A percentile compares a stretch with the other conserved stretches of the same genome.
Evolutionary conservation across 495 filamentous ascomycete genomes (phyloP).

Genomic region (Cetradonia linearis): DNA sequence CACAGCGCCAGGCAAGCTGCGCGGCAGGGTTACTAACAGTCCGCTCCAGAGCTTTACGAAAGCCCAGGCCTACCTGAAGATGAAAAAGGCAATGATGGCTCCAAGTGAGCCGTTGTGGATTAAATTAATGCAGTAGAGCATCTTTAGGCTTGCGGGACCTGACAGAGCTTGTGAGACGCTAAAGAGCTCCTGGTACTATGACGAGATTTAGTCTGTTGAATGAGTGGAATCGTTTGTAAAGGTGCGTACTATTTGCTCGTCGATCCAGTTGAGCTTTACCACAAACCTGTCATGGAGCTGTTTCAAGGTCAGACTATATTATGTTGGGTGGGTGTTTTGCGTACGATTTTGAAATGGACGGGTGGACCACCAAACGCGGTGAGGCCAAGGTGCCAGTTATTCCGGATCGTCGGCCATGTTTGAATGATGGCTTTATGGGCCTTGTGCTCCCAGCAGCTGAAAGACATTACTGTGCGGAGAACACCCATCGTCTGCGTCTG

Average conservation of each 20-base stretch:
- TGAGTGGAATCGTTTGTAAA: background rate
- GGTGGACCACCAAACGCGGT: conserved; percentile 61
- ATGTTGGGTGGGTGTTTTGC: background rate
- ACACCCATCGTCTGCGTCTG: conserved; percentile 2
- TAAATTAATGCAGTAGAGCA: conserved; percentile 55
- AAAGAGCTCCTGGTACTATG: conserved; percentile 63
- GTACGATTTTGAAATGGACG: conserved; percentile 56
- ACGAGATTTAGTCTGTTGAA: background rate
- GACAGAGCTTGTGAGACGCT: conserved; percentile 55
- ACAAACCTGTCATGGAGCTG: conserved; percentile 48
- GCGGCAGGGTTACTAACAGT: background rate
- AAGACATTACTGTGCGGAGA: conserved; percentile 7
- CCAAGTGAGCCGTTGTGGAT: conserved; percentile 45
- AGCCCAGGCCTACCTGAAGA: conserved; percentile 44
- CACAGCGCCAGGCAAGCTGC: conserved; percentile 59
- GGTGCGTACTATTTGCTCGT: conserved; percentile 47
- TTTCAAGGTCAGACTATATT: background rate
- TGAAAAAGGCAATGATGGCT: conserved; percentile 47
- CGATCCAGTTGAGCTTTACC: conserved; percentile 48
- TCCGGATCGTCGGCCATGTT: conserved; percentile 4
- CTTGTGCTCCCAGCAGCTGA: conserved; percentile 7
- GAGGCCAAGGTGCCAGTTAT: conserved; percentile 53
- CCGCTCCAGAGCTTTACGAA: conserved; percentile 2
- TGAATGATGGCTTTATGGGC: conserved; percentile 6
- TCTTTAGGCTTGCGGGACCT: conserved; percentile 60